Base-by-base conservation (phyloP, 441 rosid genomes). In the Eutrema salsugineum region DNA sequence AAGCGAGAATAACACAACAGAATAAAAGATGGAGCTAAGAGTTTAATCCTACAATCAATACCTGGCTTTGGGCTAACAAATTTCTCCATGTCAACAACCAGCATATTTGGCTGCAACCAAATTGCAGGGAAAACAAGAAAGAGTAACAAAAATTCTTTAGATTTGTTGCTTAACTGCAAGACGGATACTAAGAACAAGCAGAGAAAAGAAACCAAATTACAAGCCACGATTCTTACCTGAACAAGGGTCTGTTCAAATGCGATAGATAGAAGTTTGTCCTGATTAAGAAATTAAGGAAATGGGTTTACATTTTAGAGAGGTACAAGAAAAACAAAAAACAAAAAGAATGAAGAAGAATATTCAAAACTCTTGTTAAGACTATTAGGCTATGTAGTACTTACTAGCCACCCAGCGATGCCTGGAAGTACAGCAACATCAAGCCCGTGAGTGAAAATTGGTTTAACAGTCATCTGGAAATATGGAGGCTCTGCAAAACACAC, bases 401-500 rank as follows among this genome's bases (percentile, higher is more conserved):
- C 98, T 30, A 93, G 91, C 98, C 98, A 93, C 59, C 98, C 98
- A 43, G 92, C 98, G 47, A 93, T 87, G 65, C 96, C 96, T 30
- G 98, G 98, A 81, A 93, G 81, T 66, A 82, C 93, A 58, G 97
- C 86, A 62, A 93, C 96, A 82, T 91, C 91, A 68, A 91, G 71
- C 40, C 98, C 98, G 54, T 80, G 94, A 39, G 87, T 77, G 44
- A 82, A 91, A 42, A 93, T 44, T 51, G 97, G 97, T 77, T 89
- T 93, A 58, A 89, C 94, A 6, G 89, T 88, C 94, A 93, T 88
- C 81, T 89, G 98, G 71, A 89, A 85, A 70, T 89, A 89, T 0
- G 98, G 98, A 38, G 97, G 98, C 86, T 91, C 98, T 17, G 90
- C 87, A 79, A 93, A 93, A 85, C 98, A 93, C 54, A 93, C 81